Conservation (phyloP, 1,139 yeast species). For the Keqinozyma sinolaborantium region DNA sequence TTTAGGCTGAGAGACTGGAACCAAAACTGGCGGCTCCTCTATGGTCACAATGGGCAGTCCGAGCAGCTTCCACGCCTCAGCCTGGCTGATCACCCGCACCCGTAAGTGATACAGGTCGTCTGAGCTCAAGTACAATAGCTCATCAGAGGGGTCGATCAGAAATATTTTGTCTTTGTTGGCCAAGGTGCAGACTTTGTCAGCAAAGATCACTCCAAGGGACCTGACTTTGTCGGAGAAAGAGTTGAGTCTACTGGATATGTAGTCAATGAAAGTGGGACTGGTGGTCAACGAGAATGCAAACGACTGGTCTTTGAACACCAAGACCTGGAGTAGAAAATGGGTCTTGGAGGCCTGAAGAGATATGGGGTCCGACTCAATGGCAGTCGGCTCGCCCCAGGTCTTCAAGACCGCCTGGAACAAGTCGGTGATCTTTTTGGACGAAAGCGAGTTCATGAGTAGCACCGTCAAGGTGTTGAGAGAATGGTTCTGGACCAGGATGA, state of each 20-base stretch:
- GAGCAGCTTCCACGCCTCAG: conserved; percentile 15
- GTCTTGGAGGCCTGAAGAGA: conserved; percentile 32
- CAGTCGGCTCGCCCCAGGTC: conserved; percentile 28
- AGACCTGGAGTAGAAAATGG: conserved; percentile 32
- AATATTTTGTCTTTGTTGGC: conserved; percentile 34
- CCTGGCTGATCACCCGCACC: background rate
- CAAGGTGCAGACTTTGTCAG: conserved; percentile 40
- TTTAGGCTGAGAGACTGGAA: conserved; percentile 2
- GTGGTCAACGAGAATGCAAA: conserved; percentile 18
- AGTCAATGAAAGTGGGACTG: conserved; percentile 30
- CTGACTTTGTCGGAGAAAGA: conserved; percentile 41
- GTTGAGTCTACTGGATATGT: conserved; percentile 42
- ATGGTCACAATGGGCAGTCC: conserved; percentile 6
- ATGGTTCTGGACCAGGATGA: background rate
- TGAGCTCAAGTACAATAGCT: conserved; percentile 6
- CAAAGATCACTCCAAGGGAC: conserved; percentile 42
- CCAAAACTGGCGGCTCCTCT: conserved; percentile 3
- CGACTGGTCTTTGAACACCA: conserved; percentile 14
- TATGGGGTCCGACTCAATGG: conserved; percentile 31
- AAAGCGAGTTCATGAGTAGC: background rate
- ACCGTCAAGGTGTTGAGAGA: background rate
- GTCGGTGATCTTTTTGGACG: background rate
- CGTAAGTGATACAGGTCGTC: conserved; percentile 2
- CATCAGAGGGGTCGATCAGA: conserved; percentile 11
- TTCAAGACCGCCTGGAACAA: conserved; percentile 10